Percentiles rank a stretch among this genome's conserved stretches.
Conservation (phyloP, 2,329 filamentous ascomycete species). For the Trichocomaceae sp. region DNA sequence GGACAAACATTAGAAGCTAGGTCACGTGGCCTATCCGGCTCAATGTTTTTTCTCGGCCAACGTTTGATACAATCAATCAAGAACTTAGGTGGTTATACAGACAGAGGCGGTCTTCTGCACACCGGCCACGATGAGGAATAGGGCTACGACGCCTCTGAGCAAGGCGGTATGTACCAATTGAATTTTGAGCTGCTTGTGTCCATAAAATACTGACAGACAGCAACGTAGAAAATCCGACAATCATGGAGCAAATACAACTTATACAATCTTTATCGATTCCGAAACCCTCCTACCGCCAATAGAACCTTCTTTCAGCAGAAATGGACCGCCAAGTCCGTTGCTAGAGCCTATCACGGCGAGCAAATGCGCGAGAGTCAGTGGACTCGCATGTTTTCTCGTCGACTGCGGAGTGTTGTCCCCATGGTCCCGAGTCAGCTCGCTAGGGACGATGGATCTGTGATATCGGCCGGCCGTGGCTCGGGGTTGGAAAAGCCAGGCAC, state of each 20-base stretch:
- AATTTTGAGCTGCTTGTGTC: constrained; percentile 10
- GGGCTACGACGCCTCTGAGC: constrained; percentile 37
- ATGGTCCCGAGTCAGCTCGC: constrained; percentile 81
- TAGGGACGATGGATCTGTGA: constrained; percentile 69
- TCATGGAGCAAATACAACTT: constrained; percentile 98
- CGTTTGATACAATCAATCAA: too few species aligned
- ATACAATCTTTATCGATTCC: constrained; percentile 68
- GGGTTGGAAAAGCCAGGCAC: constrained; percentile 24
- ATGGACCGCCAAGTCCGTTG: constrained; percentile 80
- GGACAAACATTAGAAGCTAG: neutral
- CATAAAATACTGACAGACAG: neutral
- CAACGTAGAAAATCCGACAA: constrained; percentile 74
- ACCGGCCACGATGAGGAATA: constrained; percentile 39
- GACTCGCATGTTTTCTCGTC: constrained; percentile 83
- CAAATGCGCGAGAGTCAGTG: constrained; percentile 89
- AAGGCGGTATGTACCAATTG: constrained; percentile 29
- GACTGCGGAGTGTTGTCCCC: constrained; percentile 72
- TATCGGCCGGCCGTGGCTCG: constrained; percentile 75
- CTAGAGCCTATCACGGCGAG: constrained; percentile 88
- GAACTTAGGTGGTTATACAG: too few species aligned
- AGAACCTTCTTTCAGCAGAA: constrained; percentile 96
- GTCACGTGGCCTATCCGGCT: constrained; percentile 22
- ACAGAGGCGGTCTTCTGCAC: constrained; percentile 4
- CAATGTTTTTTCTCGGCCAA: constrained; percentile 21
- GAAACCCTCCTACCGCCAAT: constrained; percentile 37